Conservation (phyloP, 2,329 filamentous ascomycete genomes). For the Cytospora piceicola region DNA sequence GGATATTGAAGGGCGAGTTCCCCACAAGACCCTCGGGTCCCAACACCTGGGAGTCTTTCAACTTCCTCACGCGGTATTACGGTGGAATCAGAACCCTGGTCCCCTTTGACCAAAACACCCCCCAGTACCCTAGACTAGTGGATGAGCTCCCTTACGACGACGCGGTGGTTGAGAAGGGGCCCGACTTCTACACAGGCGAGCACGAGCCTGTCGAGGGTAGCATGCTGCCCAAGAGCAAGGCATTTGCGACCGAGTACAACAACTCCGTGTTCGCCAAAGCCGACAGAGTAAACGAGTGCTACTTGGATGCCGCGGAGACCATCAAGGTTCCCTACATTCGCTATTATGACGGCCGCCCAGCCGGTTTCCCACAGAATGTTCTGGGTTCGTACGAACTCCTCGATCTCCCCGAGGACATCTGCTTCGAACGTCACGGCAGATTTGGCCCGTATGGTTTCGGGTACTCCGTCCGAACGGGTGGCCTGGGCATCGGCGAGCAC, state of each 20-base stretch:
- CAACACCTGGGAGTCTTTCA: constrained; percentile 80
- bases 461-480: constrained; percentile 78
- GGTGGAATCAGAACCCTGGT: constrained; percentile 80
- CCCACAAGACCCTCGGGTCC: constrained; percentile 66
- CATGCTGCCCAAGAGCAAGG: constrained; percentile 51
- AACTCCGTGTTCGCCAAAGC: constrained; percentile 42
- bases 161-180: constrained; percentile 35
- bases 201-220: constrained; percentile 38
- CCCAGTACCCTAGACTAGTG: constrained; percentile 76
- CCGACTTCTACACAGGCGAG: constrained; percentile 31
- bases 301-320: constrained; percentile 69
- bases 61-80: constrained; percentile 86
- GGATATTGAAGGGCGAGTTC: constrained; percentile 59
- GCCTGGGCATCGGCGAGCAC: constrained; percentile 82
- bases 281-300: constrained; percentile 73
- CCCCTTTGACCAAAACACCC: constrained; percentile 65
- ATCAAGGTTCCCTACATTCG: constrained; percentile 71
- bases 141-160: constrained; percentile 57
- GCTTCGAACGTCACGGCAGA: constrained; percentile 89
- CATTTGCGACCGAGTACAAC: constrained; percentile 52
- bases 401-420: constrained; percentile 80
- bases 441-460: constrained; percentile 89
- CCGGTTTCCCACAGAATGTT: constrained; percentile 81
- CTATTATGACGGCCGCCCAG: constrained; percentile 76
- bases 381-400: constrained; percentile 87